phyloP scores from a whole-genome alignment of 2,329 filamentous ascomycete genomes.

The Elsinoe fawcettii region DNA sequence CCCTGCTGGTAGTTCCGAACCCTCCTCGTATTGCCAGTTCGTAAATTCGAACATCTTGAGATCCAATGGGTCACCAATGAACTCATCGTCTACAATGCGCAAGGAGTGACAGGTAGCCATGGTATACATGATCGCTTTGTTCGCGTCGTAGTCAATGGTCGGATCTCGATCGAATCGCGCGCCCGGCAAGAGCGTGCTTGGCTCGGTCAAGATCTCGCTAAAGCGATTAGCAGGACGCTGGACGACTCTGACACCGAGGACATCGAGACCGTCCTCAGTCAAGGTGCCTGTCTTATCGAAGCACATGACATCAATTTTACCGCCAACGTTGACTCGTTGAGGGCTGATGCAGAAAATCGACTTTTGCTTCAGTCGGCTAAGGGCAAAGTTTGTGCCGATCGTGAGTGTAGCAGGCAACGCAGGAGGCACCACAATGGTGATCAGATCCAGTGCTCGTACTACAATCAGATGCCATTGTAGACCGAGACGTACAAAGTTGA shows the following conservation, averaged over 20 bases:
- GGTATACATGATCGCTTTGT: slow-evolving; percentile 71
- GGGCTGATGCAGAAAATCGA: slow-evolving; percentile 97
- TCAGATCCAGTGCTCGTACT: slow-evolving; percentile 83
- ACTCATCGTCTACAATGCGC: slow-evolving; percentile 74
- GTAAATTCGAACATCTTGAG: slow-evolving; percentile 99
- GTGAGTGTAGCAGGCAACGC: slow-evolving; percentile 90
- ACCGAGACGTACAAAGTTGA: slow-evolving; percentile 83
- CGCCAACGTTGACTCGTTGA: slow-evolving; percentile 91
- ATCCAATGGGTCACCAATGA: slow-evolving; percentile 89
- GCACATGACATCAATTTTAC: slow-evolving; percentile 91
- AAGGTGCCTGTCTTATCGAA: slow-evolving; percentile 99
- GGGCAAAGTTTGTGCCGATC: slow-evolving; percentile 92
- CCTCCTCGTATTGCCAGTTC: slow-evolving; percentile 85
- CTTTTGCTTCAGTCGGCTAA: slow-evolving; percentile 76
- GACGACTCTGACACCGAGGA: slow-evolving; percentile 78
- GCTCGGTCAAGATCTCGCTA: slow-evolving; percentile 64
- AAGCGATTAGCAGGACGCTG: slow-evolving; percentile 58
- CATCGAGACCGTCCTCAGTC: slow-evolving; percentile 91
- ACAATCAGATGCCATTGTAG: slow-evolving; percentile 86
- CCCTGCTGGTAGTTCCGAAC: slow-evolving; percentile 55
- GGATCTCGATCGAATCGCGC: slow-evolving; percentile 51
- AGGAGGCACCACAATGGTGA: slow-evolving; percentile 95
- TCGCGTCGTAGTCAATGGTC: slow-evolving; percentile 51
- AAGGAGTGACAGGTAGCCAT: slow-evolving; percentile 98
- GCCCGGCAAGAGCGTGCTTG: slow-evolving; percentile 51